Conservation (phyloP, 257 asterid species). For the Orobanche coerulescens region DNA sequence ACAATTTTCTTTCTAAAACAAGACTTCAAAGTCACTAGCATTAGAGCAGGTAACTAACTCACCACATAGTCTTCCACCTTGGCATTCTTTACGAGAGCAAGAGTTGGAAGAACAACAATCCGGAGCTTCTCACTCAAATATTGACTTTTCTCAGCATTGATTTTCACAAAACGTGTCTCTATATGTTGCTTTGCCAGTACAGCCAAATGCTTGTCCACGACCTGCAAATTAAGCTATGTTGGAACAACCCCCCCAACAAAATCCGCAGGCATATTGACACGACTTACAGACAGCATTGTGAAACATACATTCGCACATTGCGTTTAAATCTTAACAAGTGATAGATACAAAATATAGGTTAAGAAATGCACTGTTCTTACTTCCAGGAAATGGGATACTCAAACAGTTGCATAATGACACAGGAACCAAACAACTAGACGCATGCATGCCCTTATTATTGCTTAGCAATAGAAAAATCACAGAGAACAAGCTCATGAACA, state of each 20-base stretch:
- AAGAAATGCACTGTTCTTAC: no score
- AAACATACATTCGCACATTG: background rate
- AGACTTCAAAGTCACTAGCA: background rate
- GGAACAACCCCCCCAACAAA: background rate
- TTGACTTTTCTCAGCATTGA: conserved; percentile 89
- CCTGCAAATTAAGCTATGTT: conserved; percentile 43
- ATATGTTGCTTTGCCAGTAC: conserved; percentile 82
- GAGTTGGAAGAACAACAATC: conserved; percentile 85
- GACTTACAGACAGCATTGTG: background rate
- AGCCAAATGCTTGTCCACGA: conserved; percentile 82
- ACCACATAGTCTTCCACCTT: conserved; percentile 97
- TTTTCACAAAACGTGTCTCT: conserved; percentile 88
- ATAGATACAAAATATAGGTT: no score
- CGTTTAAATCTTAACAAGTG: no score
- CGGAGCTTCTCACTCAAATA: conserved; percentile 87
- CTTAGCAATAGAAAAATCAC: conserved; percentile 4
- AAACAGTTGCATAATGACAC: background rate
- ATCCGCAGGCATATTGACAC: background rate
- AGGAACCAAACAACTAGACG: background rate
- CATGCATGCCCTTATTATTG: background rate
- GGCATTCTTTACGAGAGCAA: conserved; percentile 80
- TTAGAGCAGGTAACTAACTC: conserved; percentile 25
- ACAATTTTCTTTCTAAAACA: no score
- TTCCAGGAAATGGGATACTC: background rate
- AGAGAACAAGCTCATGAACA: background rate